Conservation (phyloP, 495 filamentous ascomycete species). For the Penicillium cosmopolitanum region DNA sequence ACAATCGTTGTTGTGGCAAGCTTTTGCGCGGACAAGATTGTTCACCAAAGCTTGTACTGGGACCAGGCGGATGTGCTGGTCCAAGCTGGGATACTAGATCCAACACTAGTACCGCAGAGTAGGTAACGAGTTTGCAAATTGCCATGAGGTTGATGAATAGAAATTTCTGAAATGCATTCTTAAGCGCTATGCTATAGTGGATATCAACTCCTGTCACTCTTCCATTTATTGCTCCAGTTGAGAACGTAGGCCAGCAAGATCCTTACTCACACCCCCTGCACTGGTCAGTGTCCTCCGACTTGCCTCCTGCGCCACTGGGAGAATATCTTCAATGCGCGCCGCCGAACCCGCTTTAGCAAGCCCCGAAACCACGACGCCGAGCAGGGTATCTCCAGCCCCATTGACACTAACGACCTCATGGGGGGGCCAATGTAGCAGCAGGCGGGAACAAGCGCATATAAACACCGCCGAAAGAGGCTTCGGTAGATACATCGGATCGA, state of each 20-base stretch:
- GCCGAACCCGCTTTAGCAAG: constrained; percentile 41
- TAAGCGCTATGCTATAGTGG: constrained; percentile 8
- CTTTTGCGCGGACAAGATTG: constrained; percentile 72
- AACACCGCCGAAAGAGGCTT: constrained; percentile 69
- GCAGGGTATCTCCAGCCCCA: constrained; percentile 90
- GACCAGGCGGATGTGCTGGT: constrained; percentile 80
- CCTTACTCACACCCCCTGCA: constrained; percentile 66
- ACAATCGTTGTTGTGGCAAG: constrained; percentile 72
- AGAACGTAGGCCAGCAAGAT: constrained; percentile 24
- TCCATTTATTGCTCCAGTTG: constrained; percentile 14
- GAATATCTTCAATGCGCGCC: constrained; percentile 41
- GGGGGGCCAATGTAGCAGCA: constrained; percentile 57
- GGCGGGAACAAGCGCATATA: constrained; percentile 83
- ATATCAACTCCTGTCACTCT: constrained; percentile 9
- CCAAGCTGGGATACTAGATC: constrained; percentile 75
- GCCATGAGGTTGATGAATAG: neutral
- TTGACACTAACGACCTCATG: constrained; percentile 84
- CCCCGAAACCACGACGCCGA: constrained; percentile 78
- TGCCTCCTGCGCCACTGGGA: constrained; percentile 67
- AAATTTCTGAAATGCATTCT: constrained; percentile 4
- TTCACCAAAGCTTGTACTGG: constrained; percentile 81
- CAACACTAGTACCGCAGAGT: constrained; percentile 46
- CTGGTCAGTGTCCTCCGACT: constrained; percentile 76
- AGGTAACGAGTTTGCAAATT: neutral
- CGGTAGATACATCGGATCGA: constrained; percentile 47